Evolutionary conservation across 305 asterid genomes (phyloP).

Genomic region (Stenogyne calaminthoides): DNA sequence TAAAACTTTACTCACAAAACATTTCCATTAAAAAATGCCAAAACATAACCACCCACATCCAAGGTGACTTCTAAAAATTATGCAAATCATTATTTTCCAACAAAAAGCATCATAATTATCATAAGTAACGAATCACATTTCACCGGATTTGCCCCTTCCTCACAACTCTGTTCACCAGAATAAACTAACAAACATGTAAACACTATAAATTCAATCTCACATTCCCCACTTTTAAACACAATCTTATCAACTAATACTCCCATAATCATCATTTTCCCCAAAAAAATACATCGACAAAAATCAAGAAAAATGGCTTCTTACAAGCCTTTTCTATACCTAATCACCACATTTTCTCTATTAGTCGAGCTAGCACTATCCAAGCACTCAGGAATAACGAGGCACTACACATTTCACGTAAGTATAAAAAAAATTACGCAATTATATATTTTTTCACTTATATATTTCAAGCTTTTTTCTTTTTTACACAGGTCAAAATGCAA

Average conservation of each 20-base stretch:
- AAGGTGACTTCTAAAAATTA: background rate
- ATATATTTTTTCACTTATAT: background rate
- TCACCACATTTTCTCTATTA: conserved; percentile 31
- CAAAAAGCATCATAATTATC: background rate
- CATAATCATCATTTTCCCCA: background rate
- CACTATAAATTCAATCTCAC: conserved; percentile 34
- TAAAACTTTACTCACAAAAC: too few relatives aligned
- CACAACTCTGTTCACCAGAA: background rate
- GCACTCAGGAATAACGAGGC: conserved; percentile 48
- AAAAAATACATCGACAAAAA: background rate
- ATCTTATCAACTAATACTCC: background rate
- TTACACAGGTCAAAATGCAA: conserved; percentile 56
- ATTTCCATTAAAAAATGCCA: background rate
- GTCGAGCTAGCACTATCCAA: conserved; percentile 41
- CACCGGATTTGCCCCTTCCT: too few relatives aligned
- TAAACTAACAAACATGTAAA: conserved; percentile 27
- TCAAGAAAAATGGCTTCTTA: conserved; percentile 35
- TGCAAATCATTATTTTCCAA: background rate
- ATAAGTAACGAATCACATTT: too few relatives aligned
- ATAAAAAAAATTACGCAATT: too few relatives aligned
- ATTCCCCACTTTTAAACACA: conserved; percentile 3
- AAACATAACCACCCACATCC: background rate
- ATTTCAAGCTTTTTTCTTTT: too few relatives aligned
- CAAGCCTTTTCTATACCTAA: conserved; percentile 18
- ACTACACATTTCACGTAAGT: conserved; percentile 58